These are phyloP conservation scores for Pichia sp. DNA, from an alignment of 1,139 yeast species.

Conservation along the genomic window DNA sequence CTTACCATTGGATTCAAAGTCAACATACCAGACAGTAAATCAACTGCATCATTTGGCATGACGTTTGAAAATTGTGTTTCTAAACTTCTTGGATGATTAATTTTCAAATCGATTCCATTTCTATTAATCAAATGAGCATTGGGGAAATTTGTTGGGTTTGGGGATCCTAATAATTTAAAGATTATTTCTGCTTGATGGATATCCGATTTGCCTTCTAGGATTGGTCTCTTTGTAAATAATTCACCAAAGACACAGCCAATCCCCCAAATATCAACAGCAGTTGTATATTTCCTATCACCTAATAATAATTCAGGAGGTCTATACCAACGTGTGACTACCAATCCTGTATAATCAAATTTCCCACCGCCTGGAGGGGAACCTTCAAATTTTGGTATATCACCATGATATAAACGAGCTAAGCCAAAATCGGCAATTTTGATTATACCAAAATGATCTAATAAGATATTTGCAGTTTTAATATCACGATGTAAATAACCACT, in stretches of 20 bases:
- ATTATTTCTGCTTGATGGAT: slow-evolving; percentile 84
- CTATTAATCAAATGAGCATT: slow-evolving; percentile 61
- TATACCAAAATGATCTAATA: slow-evolving; percentile 69
- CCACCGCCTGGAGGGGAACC: slow-evolving; percentile 63
- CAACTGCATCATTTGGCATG: slow-evolving; percentile 30
- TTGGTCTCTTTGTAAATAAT: slow-evolving; percentile 72
- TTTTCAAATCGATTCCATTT: slow-evolving; percentile 30
- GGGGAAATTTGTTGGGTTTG: slow-evolving; percentile 60
- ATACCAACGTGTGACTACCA: slow-evolving; percentile 96
- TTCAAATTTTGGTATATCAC: slow-evolving; percentile 48
- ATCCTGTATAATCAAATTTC: slow-evolving; percentile 69
- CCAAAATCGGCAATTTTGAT: slow-evolving; percentile 94
- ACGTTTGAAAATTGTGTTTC: slow-evolving; percentile 39
- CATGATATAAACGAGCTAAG: slow-evolving; percentile 74
- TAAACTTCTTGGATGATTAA: slow-evolving; percentile 46
- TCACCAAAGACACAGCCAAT: slow-evolving; percentile 96
- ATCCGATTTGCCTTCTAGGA: slow-evolving; percentile 79
- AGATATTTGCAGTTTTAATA: slow-evolving; percentile 87
- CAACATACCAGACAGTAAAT: slow-evolving; percentile 48
- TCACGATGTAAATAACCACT: slow-evolving; percentile 76
- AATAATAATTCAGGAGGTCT: slow-evolving; percentile 88
- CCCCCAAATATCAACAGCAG: slow-evolving; percentile 97
- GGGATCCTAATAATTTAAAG: slow-evolving; percentile 78
- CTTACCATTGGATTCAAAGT: slow-evolving; percentile 65
- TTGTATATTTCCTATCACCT: slow-evolving; percentile 81